Percentiles rank a stretch among this genome's conserved stretches.
These are phyloP conservation scores for Pichia sp. DNA, from an alignment of 1,139 yeast species.

Conservation along the genomic window DNA sequence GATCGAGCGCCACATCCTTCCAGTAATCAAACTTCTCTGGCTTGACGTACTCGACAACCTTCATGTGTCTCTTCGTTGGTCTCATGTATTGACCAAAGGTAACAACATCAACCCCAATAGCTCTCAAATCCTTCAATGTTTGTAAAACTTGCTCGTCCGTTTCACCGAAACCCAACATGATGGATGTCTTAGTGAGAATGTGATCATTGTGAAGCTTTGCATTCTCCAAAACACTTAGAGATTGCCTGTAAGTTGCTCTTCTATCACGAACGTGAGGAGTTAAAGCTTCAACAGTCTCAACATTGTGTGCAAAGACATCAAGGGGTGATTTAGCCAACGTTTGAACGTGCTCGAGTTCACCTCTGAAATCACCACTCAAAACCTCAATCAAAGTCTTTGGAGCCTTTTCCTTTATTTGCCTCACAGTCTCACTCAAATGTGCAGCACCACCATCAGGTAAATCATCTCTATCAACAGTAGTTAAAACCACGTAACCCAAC, in stretches of 20 bases:
- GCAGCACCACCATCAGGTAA: constrained; percentile 86
- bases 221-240: constrained; percentile 63
- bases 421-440: constrained; percentile 86
- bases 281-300: constrained; percentile 92
- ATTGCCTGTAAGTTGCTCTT: constrained; percentile 91
- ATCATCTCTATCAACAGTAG: constrained; percentile 98
- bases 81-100: constrained; percentile 99
- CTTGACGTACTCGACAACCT: constrained; percentile 91
- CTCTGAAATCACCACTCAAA: constrained; percentile 91
- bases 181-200: constrained; percentile 83
- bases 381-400: constrained; percentile 92
- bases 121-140: constrained; percentile 69
- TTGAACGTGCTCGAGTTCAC: constrained; percentile 75
- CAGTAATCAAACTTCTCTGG: constrained; percentile 94
- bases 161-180: constrained; percentile 97
- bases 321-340: constrained; percentile 79
- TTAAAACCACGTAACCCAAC: constrained; percentile 91
- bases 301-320: constrained; percentile 95
- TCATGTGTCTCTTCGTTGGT: constrained; percentile 98
- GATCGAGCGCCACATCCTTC: constrained; percentile 78
- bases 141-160: constrained; percentile 80
- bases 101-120: constrained; percentile 80
- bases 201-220: constrained; percentile 76
- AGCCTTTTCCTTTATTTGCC: constrained; percentile 75
- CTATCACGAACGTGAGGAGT: constrained; percentile 96